These are phyloP conservation scores for Silene coronaria DNA, from an alignment of 179 eudicot genomes.

Conservation along the genomic window DNA sequence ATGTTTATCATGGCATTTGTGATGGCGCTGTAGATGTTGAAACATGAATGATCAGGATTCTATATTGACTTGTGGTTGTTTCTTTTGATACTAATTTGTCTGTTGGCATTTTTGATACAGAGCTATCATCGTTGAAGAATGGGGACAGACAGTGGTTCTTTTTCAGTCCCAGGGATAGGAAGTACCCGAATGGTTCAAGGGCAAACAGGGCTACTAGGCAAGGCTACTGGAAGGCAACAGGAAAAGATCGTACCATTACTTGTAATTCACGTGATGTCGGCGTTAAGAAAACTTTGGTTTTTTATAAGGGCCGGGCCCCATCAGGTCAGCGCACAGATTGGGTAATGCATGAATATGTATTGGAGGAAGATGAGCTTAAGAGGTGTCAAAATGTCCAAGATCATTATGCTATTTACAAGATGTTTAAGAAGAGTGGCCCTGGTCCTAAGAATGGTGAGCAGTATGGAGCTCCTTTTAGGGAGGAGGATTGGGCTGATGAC, in stretches of 20 bases:
- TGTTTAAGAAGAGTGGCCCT: constrained; percentile 85
- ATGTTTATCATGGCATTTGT: background rate
- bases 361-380: constrained; percentile 71
- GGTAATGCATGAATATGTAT: constrained; percentile 92
- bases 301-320: constrained; percentile 87
- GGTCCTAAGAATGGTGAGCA: constrained; percentile 97
- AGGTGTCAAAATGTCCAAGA: constrained; percentile 56
- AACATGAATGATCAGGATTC: background rate
- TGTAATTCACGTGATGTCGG: constrained; percentile 67
- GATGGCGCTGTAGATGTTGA: background rate
- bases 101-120: constrained; percentile 36
- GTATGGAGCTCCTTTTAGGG: constrained; percentile 91
- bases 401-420: constrained; percentile 68
- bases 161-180: constrained; percentile 83
- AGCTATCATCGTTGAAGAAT: constrained; percentile 53
- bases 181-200: constrained; percentile 78
- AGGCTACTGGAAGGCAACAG: constrained; percentile 98
- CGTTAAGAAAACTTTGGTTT: constrained; percentile 77
- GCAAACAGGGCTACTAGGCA: constrained; percentile 68
- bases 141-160: constrained; percentile 94
- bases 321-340: constrained; percentile 80
- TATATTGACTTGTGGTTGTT: background rate
- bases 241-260: constrained; percentile 64
- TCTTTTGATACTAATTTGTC: constrained; percentile 4
- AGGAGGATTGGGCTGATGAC: constrained; percentile 87